Base-by-base conservation (phyloP, 306 rosid species). In the Castanea sativa region DNA sequence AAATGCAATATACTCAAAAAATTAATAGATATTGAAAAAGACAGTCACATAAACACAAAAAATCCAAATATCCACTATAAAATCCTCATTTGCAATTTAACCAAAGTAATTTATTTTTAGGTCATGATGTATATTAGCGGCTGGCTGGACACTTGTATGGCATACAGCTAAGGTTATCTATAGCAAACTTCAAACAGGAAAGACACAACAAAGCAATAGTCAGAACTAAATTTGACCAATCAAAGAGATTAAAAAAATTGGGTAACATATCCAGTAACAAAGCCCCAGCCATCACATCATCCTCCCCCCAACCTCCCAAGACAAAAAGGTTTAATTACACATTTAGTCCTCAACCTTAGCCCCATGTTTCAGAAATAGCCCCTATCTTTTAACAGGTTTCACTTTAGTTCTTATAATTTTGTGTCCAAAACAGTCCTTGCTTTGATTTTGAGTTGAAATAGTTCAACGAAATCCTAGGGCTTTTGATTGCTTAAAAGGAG, bases 201-300 rank as follows among this genome's bases (percentile, higher is more conserved):
- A 18, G 68, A n/a, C 74, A 73, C 27, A 30, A 64, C 29, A 80
- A 64, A 23, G 43, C 27, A 27, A 59, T 75, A 72, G 73, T 25
- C 51, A 76, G 70, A 76, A 61, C 56, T 18, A 56, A 79, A 79
- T 6, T 15, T 14, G 55, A 43, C 35, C 69, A 56, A 76, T n/a
- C 19, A 69, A 10, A 79, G 33, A 69, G 23, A 64, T 14, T 73
- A 63, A 57, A 29, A 43, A 30, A 72, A 27, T 49, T 12, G 53
- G 43, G 65, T 9, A 60, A 74, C 43, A 59, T 21, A 69, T 21
- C 23, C 16, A 52, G 76, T 51, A 43, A 78, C 56, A 8, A 25
- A 70, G 53, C 51, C 72, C 27, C 27, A 0, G 38, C 72, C 49
- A 8, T 49, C 52, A 35, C 4, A 14, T 35, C 6, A 49, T 13